A percentile compares a stretch with the other conserved stretches of the same genome.
Conservation (phyloP, 352 stramenopile genomes). For the Globisporangium middletonii region DNA sequence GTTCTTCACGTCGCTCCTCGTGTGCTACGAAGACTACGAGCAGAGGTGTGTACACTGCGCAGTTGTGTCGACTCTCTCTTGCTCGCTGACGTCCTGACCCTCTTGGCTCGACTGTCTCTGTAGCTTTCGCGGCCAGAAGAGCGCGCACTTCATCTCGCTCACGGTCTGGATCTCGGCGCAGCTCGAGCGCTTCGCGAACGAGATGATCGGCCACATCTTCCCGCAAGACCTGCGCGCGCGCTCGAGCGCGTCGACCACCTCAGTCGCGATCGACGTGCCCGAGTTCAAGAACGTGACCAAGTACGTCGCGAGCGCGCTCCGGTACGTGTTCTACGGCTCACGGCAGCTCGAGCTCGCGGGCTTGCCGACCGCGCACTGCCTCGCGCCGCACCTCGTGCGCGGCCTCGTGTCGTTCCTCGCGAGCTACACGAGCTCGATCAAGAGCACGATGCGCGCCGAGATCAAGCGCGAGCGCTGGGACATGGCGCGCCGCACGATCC, state of each 20-base stretch:
- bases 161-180: slow-evolving; percentile 81
- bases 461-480: slow-evolving; percentile 83
- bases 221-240: slow-evolving; percentile 24
- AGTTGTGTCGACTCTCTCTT: background rate
- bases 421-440: slow-evolving; percentile 66
- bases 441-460: slow-evolving; percentile 60
- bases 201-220: slow-evolving; percentile 76
- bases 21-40: slow-evolving; percentile 80
- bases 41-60: slow-evolving; percentile 34
- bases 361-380: slow-evolving; percentile 63
- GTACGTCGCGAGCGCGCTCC: slow-evolving; percentile 63
- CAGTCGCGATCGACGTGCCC: slow-evolving; percentile 53
- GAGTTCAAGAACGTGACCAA: slow-evolving; percentile 79
- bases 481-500: slow-evolving; percentile 61
- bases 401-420: slow-evolving; percentile 52
- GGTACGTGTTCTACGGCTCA: slow-evolving; percentile 79
- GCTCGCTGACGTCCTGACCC: background rate
- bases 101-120: background rate
- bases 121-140: slow-evolving; percentile 67
- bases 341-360: slow-evolving; percentile 73
- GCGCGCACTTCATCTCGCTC: slow-evolving; percentile 67
- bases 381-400: slow-evolving; percentile 57
- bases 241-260: slow-evolving; percentile 4
- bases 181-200: slow-evolving; percentile 65
- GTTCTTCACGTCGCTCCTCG: slow-evolving; percentile 81